A percentile compares a stretch with the other conserved stretches of the same genome.
phyloP scores from a whole-genome alignment of 2,329 filamentous ascomycete genomes.

The Phyllosticta citrichinensis region DNA sequence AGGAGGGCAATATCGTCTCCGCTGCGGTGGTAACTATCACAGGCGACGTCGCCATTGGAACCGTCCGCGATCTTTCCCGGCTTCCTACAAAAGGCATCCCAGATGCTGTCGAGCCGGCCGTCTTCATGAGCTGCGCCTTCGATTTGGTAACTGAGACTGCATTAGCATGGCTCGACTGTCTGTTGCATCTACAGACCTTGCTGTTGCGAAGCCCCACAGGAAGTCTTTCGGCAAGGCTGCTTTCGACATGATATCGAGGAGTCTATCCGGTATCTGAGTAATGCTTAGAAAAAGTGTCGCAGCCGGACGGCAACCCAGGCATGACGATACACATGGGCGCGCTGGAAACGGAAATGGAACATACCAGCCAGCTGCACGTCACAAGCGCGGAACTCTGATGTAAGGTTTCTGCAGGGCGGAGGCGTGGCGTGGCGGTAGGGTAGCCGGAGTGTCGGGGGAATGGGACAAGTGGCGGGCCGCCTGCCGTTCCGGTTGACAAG shows the following conservation, averaged over 20 bases:
- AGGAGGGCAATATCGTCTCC: conserved; percentile 68
- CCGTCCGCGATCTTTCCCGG: conserved; percentile 76
- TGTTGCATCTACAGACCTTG: conserved; percentile 39
- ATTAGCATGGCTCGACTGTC: conserved; percentile 22
- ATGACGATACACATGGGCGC: no score
- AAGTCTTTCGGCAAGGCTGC: conserved; percentile 30
- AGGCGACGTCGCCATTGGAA: conserved; percentile 65
- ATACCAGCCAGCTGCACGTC: neutral
- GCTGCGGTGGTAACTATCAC: conserved; percentile 77
- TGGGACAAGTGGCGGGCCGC: neutral
- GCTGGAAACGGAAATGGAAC: neutral
- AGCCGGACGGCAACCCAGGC: no score
- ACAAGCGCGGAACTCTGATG: neutral
- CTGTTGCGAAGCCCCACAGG: conserved; percentile 33
- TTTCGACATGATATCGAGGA: conserved; percentile 16
- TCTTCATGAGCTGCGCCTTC: conserved; percentile 67
- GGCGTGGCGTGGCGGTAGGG: neutral
- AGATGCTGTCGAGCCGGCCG: conserved; percentile 73
- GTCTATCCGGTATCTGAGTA: neutral
- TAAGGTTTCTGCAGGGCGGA: neutral
- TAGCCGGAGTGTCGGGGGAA: neutral
- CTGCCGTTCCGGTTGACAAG: neutral
- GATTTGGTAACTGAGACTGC: conserved; percentile 63
- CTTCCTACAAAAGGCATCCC: conserved; percentile 78
- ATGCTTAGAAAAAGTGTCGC: neutral